These are phyloP conservation scores for Auricularia sp. DNA, from an alignment of 768 basidiomycete genomes.

Conservation along the genomic window DNA sequence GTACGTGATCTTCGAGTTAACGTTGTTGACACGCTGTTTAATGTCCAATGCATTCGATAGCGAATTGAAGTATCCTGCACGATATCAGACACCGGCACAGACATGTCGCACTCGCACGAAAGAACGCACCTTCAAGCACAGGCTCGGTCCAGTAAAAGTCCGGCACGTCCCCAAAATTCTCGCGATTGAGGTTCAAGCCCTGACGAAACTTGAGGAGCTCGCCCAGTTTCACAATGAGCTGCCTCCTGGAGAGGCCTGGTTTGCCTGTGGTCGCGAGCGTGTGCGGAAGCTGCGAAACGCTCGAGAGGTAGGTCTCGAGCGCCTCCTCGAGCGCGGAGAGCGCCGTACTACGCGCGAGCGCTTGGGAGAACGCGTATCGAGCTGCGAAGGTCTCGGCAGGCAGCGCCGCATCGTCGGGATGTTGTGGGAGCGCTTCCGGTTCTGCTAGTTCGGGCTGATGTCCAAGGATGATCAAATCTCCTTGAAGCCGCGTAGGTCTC, in stretches of 20 bases:
- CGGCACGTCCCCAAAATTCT: slow-evolving; percentile 81
- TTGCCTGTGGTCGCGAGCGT: slow-evolving; percentile 70
- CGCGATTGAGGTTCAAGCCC: slow-evolving; percentile 78
- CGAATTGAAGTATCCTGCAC: slow-evolving; percentile 68
- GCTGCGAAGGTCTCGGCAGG: slow-evolving; percentile 69
- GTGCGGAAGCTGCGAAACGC: slow-evolving; percentile 71
- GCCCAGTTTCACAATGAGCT: slow-evolving; percentile 86
- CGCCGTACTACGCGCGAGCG: slow-evolving; percentile 79
- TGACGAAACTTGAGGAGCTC: slow-evolving; percentile 88
- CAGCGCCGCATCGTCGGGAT: slow-evolving; percentile 26
- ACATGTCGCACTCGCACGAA: not conserved
- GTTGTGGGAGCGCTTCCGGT: slow-evolving; percentile 33
- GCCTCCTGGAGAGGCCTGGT: slow-evolving; percentile 69
- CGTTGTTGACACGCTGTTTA: slow-evolving; percentile 62
- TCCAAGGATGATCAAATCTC: slow-evolving; percentile 86
- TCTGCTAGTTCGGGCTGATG: slow-evolving; percentile 48
- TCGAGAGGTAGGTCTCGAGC: slow-evolving; percentile 72
- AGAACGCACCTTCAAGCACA: slow-evolving; percentile 61
- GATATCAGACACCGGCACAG: not conserved
- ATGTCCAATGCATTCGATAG: slow-evolving; percentile 83
- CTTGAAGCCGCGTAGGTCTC: slow-evolving; percentile 80
- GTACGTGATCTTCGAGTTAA: slow-evolving; percentile 90
- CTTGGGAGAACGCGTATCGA: slow-evolving; percentile 87
- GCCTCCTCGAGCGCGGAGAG: slow-evolving; percentile 80
- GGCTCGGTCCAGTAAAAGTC: slow-evolving; percentile 96